A percentile compares a stretch with the other conserved stretches of the same genome.
Evolutionary conservation across 75 land plant genomes (phyloP).

Genomic region (Sequoia sempervirens): DNA sequence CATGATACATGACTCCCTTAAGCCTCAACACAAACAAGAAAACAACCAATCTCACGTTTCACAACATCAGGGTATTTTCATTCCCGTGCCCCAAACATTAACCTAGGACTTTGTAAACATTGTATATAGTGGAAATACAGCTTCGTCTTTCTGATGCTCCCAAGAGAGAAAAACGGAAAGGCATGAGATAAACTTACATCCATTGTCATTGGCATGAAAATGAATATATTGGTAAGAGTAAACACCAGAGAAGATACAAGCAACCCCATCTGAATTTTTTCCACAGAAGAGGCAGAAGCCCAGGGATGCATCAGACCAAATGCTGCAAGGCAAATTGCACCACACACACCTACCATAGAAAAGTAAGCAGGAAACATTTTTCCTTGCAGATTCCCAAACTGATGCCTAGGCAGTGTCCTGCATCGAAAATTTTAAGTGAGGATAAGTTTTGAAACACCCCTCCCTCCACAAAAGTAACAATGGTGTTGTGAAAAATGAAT

Average conservation of each 20-base stretch:
- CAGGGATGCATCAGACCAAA: constrained; percentile 78
- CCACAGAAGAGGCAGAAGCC: constrained; percentile 43
- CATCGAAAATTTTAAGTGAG: not conserved
- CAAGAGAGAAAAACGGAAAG: not conserved
- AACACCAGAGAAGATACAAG: constrained; percentile 51
- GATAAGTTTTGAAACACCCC: not conserved
- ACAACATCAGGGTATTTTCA: not conserved
- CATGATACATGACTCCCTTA: not conserved
- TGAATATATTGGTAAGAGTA: constrained; percentile 69
- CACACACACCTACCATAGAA: constrained; percentile 52
- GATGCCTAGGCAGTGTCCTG: constrained; percentile 92
- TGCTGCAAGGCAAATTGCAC: constrained; percentile 49
- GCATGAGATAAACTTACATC: constrained; percentile 43
- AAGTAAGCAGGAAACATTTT: constrained; percentile 97
- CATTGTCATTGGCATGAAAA: constrained; percentile 87
- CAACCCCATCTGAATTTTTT: constrained; percentile 67
- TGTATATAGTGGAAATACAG: not conserved
- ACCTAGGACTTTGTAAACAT: not conserved
- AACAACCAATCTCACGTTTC: not conserved
- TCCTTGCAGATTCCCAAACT: constrained; percentile 90
- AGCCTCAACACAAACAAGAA: not conserved
- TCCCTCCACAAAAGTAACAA: not conserved
- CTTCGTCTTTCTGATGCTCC: not conserved
- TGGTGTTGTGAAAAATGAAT: not conserved
- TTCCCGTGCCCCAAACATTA: not conserved